Evolutionary conservation across 148 eudicot species (phyloP).

Genomic region (Rhododendron vialii): DNA sequence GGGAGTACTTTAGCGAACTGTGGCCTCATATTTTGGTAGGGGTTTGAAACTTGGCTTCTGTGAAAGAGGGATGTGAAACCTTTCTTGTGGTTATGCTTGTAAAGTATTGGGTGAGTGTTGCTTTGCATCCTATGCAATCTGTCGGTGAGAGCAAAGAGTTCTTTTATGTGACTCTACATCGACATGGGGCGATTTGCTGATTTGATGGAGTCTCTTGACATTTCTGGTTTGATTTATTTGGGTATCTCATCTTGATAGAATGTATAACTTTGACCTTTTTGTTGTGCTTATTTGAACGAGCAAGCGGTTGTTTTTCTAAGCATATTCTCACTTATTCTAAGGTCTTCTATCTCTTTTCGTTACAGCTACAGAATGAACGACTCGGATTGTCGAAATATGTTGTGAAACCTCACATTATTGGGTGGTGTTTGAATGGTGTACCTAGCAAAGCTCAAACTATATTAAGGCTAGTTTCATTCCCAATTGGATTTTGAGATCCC

Average conservation of each 20-base stretch:
- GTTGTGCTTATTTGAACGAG: neutral
- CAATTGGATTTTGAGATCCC: too few species aligned
- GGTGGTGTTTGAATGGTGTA: too few species aligned
- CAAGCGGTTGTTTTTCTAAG: neutral
- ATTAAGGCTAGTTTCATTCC: too few species aligned
- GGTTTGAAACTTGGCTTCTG: conserved; percentile 23
- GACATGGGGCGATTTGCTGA: neutral
- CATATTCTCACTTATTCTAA: neutral
- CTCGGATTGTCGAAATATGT: too few species aligned
- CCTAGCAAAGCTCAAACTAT: too few species aligned
- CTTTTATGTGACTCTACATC: too few species aligned
- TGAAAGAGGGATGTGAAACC: conserved; percentile 14
- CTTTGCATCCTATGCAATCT: neutral
- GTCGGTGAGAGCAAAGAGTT: neutral
- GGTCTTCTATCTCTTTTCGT: neutral
- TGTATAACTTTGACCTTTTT: neutral
- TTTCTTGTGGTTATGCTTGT: neutral
- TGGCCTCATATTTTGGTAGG: conserved; percentile 34
- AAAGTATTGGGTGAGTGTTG: neutral
- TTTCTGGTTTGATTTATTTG: neutral
- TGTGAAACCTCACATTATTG: too few species aligned
- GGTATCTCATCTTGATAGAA: neutral
- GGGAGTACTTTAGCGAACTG: neutral
- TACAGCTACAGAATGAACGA: neutral
- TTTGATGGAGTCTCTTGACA: neutral